phyloP scores from a whole-genome alignment of 208 protist genomes.

The Lotmaria passim region DNA sequence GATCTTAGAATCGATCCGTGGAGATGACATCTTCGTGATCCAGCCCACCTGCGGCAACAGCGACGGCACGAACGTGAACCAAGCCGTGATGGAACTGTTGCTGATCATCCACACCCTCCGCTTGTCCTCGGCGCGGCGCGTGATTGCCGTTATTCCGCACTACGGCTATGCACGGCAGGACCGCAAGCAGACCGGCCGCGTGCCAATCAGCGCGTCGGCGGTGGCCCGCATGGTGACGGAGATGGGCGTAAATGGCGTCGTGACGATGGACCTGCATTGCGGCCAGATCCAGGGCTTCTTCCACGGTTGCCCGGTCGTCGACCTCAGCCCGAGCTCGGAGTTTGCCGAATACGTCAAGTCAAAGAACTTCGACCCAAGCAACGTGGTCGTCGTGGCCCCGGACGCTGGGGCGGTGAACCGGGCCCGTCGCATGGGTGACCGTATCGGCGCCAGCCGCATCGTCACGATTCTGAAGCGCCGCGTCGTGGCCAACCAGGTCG shows the following conservation, averaged over 20 bases:
- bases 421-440: constrained; percentile 84
- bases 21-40: constrained; percentile 96
- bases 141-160: constrained; percentile 96
- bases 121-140: constrained; percentile 86
- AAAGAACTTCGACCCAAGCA: constrained; percentile 72
- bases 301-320: constrained; percentile 92
- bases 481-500: constrained; percentile 92
- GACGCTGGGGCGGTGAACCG: constrained; percentile 96
- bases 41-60: constrained; percentile 94
- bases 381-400: constrained; percentile 94
- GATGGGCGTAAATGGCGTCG: constrained; percentile 90
- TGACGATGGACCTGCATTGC: constrained; percentile 96
- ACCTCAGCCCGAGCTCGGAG: constrained; percentile 88
- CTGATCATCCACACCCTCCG: constrained; percentile 94
- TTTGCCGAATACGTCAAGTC: constrained; percentile 86
- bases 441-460: constrained; percentile 86
- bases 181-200: constrained; percentile 93
- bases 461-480: constrained; percentile 96
- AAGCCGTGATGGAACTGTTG: constrained; percentile 96
- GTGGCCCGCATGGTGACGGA: constrained; percentile 94
- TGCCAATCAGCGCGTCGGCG: constrained; percentile 95
- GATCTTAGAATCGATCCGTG: constrained; percentile 86
- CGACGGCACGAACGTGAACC: constrained; percentile 83
- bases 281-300: constrained; percentile 97
- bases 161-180: constrained; percentile 97